These are phyloP conservation scores for Pestalotiopsis fici DNA, from an alignment of 2,329 filamentous ascomycete species.

Conservation along the genomic window DNA sequence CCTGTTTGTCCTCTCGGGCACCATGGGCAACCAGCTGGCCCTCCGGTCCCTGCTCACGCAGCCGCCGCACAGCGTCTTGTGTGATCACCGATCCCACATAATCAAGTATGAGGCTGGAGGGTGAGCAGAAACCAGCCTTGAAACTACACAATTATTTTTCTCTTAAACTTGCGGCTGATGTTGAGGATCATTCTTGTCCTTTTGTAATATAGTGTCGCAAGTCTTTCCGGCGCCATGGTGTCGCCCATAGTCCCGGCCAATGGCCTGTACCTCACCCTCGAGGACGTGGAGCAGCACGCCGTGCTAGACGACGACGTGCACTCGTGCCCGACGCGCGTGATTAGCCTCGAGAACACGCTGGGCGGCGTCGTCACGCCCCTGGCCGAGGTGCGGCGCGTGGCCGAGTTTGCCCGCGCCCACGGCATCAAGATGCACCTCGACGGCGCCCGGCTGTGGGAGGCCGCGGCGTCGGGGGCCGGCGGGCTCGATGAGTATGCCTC, in stretches of 20 bases:
- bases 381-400: constrained; percentile 32
- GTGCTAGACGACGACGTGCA: constrained; percentile 43
- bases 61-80: constrained; percentile 71
- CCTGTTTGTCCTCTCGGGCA: constrained; percentile 74
- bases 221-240: constrained; percentile 65
- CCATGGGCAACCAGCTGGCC: constrained; percentile 80
- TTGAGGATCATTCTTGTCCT: neutral
- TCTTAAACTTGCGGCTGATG: neutral
- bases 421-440: constrained; percentile 50
- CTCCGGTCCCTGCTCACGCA: constrained; percentile 69
- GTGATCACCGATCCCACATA: constrained; percentile 70
- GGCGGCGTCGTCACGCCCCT: constrained; percentile 35
- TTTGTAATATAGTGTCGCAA: constrained; percentile 44
- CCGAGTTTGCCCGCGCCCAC: constrained; percentile 31
- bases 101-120: constrained; percentile 58
- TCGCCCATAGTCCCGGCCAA: constrained; percentile 42
- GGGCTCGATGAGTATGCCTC: constrained; percentile 40
- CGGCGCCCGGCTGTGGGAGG: constrained; percentile 54
- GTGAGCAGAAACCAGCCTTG: constrained; percentile 13
- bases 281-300: constrained; percentile 36
- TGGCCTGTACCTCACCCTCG: constrained; percentile 40
- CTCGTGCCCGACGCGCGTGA: constrained; percentile 39
- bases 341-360: constrained; percentile 44
- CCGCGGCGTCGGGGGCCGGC: constrained; percentile 42
- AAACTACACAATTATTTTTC: neutral